Conservation (phyloP, 2,329 filamentous ascomycete genomes). For the Clarireedia homoeocarpa region DNA sequence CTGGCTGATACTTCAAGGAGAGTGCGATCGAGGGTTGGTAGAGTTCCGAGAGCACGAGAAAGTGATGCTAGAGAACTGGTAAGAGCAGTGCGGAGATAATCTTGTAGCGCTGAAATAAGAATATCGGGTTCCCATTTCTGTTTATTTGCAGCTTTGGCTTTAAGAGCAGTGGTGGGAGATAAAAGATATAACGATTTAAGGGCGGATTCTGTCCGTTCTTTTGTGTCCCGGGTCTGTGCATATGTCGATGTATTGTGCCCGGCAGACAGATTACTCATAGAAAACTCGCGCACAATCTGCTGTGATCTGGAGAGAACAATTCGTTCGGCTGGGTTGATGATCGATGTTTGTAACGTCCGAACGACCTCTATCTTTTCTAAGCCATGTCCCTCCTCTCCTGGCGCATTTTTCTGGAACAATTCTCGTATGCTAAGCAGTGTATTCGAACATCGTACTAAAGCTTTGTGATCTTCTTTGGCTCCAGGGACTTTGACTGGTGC, state of each 20-base stretch:
- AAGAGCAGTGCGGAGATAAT: slow-evolving; percentile 73
- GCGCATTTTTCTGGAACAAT: slow-evolving; percentile 57
- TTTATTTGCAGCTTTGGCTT: slow-evolving; percentile 33
- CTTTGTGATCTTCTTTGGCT: slow-evolving; percentile 58
- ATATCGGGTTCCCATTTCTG: slow-evolving; percentile 49
- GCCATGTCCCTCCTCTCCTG: slow-evolving; percentile 68
- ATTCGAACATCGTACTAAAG: slow-evolving; percentile 74
- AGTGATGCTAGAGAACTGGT: slow-evolving; percentile 72
- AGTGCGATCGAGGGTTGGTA: slow-evolving; percentile 75
- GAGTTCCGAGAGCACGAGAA: slow-evolving; percentile 65
- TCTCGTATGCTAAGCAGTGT: slow-evolving; percentile 71
- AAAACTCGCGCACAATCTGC: slow-evolving; percentile 76
- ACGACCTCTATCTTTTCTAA: slow-evolving; percentile 69
- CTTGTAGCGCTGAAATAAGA: slow-evolving; percentile 68
- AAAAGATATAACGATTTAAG: slow-evolving; percentile 72
- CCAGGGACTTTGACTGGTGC: slow-evolving; percentile 30
- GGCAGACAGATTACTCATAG: slow-evolving; percentile 51
- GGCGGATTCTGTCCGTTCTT: slow-evolving; percentile 64
- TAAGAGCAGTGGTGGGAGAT: slow-evolving; percentile 54
- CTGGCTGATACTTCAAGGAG: slow-evolving; percentile 73
- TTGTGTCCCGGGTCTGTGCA: slow-evolving; percentile 64
- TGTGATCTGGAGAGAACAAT: slow-evolving; percentile 67
- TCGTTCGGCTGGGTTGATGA: slow-evolving; percentile 66
- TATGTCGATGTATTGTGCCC: slow-evolving; percentile 46
- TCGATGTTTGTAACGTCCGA: slow-evolving; percentile 58